Base-by-base conservation (phyloP, 1,139 yeast species). In the Petasospora fabianii region DNA sequence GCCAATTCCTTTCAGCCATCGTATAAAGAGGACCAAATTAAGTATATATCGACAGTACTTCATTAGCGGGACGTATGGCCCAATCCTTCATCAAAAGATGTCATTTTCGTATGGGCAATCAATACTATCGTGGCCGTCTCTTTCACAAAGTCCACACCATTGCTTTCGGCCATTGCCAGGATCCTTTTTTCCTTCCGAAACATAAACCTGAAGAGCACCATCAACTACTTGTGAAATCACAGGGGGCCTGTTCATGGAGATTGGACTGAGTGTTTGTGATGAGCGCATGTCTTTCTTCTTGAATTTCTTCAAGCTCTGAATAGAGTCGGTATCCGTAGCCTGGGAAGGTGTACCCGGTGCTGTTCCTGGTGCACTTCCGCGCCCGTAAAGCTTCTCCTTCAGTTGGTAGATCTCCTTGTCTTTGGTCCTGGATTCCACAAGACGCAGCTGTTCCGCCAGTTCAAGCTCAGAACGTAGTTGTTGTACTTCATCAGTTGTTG, bases 61-160 rank as follows among this genome's bases (percentile, higher is more conserved):
- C n/a, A 14, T n/a, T n/a, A n/a, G n/a, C n/a, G n/a, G n/a, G n/a
- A n/a, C n/a, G n/a, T n/a, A n/a, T n/a, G n/a, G n/a, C n/a, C n/a
- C n/a, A n/a, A n/a, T n/a, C n/a, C n/a, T n/a, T n/a, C n/a, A n/a
- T 41, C 35, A 54, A 30, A 54, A 54, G 13, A 54, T 41, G 32
- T 53, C 56, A 24, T 50, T 53, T 53, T 84, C 95, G 55, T 75
- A 86, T 0, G 97, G 97, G 63, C 97, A 90, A 42, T 86, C 86
- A 32, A 80, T 68, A 49, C 94, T 82, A 41, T 79, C 83, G 56
- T 90, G 97, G 1, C 97, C 97, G 37, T 77, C 81, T 41, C 87
- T 67, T 60, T 90, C 97, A 64, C 97, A 90, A 37, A 87, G 68
- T 0, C 95, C 96, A 64, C 97, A 90, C 95, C 96, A 90, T 51